Evolutionary conservation across 1,284 basidiomycete genomes (phyloP), one percentile per base, ranked within the genome.

Genomic region (Naganishia albida): DNA sequence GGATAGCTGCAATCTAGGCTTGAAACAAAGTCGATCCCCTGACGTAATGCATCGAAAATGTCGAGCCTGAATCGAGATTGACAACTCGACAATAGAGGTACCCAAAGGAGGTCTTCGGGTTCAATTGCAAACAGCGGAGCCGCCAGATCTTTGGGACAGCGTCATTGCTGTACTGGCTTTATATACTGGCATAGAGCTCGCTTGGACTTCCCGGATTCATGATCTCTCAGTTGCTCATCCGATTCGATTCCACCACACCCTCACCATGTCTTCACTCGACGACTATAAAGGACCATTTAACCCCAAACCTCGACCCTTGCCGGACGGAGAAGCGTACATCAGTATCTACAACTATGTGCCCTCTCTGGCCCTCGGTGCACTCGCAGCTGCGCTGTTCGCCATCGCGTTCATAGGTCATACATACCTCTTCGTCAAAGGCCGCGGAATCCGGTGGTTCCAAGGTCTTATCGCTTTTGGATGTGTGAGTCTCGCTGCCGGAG

Each of bases 311-410:
- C 53, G 59, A 18, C 66, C 66, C 4, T 46, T 59, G n/a, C 64
- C 64, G 2, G 63, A 67, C 23, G 76, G 74, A 25, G 76, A 78
- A 66, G 71, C 78, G 4, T 23, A 53, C 16, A 73, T 80, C 67
- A 71, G 71, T 25, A 76, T 80, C 69, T 79, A 77, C 60, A 76
- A 77, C 48, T 80, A 78, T 69, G 64, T 69, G 2, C 80, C 80
- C 2, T 73, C 72, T 23, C 54, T 74, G 26, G 72, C 71, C 7
- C 69, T 76, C 16, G 76, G 72, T 8, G 63, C 74, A 20, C 67
- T 76, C 4, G 76, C 73, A 10, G 64, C 71, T 8, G 62, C 75
- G 50, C 70, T 74, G 0, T 80, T 79, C 63, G 70, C 67, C 4
- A 49, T 77, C 52, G 69, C 70, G 0, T 60, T 75, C 52, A 23